Conservation (phyloP, 176 grass and related monocot species). For the Panicum miliaceum region DNA sequence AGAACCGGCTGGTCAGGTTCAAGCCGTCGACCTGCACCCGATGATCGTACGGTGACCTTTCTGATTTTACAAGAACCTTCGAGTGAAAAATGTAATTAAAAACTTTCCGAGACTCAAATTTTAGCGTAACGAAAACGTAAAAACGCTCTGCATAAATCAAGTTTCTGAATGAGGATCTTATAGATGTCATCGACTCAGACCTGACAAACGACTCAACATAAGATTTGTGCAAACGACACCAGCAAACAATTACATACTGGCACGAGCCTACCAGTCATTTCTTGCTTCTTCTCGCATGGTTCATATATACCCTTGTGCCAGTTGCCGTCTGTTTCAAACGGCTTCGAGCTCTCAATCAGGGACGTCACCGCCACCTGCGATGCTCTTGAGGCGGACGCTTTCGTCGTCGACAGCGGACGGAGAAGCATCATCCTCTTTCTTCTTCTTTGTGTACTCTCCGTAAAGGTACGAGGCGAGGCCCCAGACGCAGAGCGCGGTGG, state of each 20-base stretch:
- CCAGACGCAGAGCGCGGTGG: conserved; percentile 74
- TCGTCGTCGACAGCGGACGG: not conserved
- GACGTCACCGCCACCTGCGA: not conserved
- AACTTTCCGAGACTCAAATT: not conserved
- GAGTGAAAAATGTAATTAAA: not conserved
- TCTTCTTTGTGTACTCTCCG: conserved; percentile 63
- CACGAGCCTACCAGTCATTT: too few species aligned
- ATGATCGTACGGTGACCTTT: not conserved
- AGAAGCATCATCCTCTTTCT: not conserved
- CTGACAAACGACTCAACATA: not conserved
- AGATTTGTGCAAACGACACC: not conserved
- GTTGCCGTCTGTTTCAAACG: conserved; percentile 9
- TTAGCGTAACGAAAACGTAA: not conserved
- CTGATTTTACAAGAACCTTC: not conserved
- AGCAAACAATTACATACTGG: not conserved
- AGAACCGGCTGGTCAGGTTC: conserved; percentile 65
- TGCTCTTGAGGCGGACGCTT: not conserved
- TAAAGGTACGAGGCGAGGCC: conserved; percentile 82
- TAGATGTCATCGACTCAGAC: not conserved
- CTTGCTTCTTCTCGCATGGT: too few species aligned
- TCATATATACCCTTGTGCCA: not conserved
- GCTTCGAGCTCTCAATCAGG: not conserved
- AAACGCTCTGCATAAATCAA: not conserved
- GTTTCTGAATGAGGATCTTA: not conserved
- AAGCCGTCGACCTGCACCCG: conserved; percentile 47